Evolutionary conservation across 352 stramenopile genomes (phyloP).

Genomic region (Pythium aquatile): DNA sequence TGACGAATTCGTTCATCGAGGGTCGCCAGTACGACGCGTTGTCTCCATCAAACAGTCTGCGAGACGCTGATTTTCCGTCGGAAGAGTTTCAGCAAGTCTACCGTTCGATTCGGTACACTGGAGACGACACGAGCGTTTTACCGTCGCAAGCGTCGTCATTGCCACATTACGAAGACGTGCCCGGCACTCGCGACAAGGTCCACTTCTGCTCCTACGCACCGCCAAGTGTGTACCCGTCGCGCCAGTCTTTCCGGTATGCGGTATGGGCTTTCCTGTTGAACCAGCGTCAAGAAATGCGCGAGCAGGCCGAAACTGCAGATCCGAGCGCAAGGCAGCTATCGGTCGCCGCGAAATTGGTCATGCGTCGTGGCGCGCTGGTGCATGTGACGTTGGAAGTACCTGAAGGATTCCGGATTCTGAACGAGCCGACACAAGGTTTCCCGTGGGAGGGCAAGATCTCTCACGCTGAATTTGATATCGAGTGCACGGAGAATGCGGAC

Average conservation of each 20-base stretch:
- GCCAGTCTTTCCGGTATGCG: slow-evolving; percentile 65
- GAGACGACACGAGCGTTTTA: slow-evolving; percentile 19
- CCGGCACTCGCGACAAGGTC: slow-evolving; percentile 59
- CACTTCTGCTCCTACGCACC: slow-evolving; percentile 79
- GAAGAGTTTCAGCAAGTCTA: slow-evolving; percentile 75
- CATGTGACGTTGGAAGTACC: slow-evolving; percentile 72
- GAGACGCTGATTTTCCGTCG: slow-evolving; percentile 58
- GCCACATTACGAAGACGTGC: slow-evolving; percentile 42
- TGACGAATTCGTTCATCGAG: slow-evolving; percentile 28
- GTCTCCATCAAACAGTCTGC: slow-evolving; percentile 57
- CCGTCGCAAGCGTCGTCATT: slow-evolving; percentile 20
- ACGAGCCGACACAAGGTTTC: slow-evolving; percentile 66
- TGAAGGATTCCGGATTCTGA: slow-evolving; percentile 57
- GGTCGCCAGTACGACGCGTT: slow-evolving; percentile 39
- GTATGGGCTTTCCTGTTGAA: slow-evolving; percentile 77
- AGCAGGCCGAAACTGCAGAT: slow-evolving; percentile 42
- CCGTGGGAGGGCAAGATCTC: slow-evolving; percentile 70
- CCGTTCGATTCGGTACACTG: slow-evolving; percentile 59
- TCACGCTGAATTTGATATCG: slow-evolving; percentile 53
- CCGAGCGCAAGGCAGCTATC: slow-evolving; percentile 43
- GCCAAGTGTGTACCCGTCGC: slow-evolving; percentile 50
- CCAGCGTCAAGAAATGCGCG: slow-evolving; percentile 66
- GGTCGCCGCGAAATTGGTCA: slow-evolving; percentile 59
- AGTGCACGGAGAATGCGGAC: slow-evolving; percentile 48
- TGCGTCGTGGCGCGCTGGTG: slow-evolving; percentile 71